Percentiles rank a stretch among this genome's conserved stretches.
Evolutionary conservation across 2,329 filamentous ascomycete genomes (phyloP).

Genomic region (Exophiala oligosperma): DNA sequence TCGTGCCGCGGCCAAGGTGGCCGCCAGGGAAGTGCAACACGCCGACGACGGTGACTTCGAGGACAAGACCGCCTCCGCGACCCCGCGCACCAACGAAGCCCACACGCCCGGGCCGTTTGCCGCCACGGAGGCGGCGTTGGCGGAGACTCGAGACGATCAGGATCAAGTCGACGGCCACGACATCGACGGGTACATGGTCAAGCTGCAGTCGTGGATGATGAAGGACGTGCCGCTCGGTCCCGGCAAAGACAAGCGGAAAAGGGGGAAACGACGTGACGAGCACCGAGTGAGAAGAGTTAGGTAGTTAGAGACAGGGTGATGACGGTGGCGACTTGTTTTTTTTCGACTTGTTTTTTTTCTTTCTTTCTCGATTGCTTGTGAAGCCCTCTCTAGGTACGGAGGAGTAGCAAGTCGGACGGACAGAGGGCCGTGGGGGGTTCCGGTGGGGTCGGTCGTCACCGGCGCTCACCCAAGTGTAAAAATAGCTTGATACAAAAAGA

Average conservation of each 20-base stretch:
- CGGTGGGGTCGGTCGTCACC: too few species aligned
- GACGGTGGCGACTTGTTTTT: neutral
- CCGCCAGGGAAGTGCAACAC: conserved; percentile 82
- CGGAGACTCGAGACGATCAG: conserved; percentile 41
- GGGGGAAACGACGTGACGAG: conserved; percentile 49
- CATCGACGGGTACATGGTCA: conserved; percentile 75
- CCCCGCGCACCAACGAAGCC: conserved; percentile 33
- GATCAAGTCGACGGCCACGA: conserved; percentile 55
- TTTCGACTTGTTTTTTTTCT: too few species aligned
- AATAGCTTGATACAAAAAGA: too few species aligned
- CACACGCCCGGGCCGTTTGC: conserved; percentile 27
- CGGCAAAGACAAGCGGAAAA: conserved; percentile 49
- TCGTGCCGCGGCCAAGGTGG: conserved; percentile 79
- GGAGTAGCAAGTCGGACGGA: too few species aligned
- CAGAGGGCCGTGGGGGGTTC: too few species aligned
- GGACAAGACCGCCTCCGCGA: conserved; percentile 53
- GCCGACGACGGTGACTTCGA: conserved; percentile 84
- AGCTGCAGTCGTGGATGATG: conserved; percentile 63
- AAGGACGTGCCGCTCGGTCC: conserved; percentile 50
- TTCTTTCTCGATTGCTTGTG: too few species aligned
- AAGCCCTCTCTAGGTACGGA: too few species aligned
- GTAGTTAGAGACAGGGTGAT: conserved; percentile 12
- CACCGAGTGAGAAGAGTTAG: conserved; percentile 40
- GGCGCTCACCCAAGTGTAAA: too few species aligned
- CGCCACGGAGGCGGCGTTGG: conserved; percentile 32